A percentile compares a stretch with the other conserved stretches of the same genome.
These are phyloP conservation scores for Trifolium subterraneum DNA, from an alignment of 306 rosid genomes.

Conservation along the genomic window DNA sequence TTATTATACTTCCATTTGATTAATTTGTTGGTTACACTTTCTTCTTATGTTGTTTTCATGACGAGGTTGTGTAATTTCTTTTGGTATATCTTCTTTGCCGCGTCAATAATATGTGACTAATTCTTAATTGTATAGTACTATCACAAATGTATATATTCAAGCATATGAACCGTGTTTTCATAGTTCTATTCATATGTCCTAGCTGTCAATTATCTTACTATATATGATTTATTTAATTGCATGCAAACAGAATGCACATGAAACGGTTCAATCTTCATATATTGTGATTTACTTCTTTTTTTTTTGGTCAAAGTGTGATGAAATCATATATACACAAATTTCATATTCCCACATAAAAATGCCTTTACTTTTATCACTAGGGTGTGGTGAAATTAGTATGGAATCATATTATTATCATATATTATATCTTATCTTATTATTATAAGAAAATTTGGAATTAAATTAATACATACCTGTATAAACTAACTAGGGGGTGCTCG, in stretches of 20 bases:
- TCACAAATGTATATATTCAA: constrained; percentile 13
- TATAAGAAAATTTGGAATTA: no score
- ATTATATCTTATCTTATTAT: no score
- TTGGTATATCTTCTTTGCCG: constrained; percentile 27
- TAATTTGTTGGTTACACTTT: constrained; percentile 40
- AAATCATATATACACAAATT: constrained; percentile 8
- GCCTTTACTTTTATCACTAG: not conserved
- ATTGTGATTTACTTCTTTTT: not conserved
- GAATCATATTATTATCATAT: not conserved
- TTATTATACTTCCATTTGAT: not conserved
- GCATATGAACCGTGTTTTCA: constrained; percentile 30
- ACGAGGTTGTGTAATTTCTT: constrained; percentile 36
- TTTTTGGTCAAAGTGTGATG: no score
- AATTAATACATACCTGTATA: no score
- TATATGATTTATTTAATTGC: constrained; percentile 9
- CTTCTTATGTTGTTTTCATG: constrained; percentile 48
- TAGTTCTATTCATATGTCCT: constrained; percentile 3
- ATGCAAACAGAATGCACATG: constrained; percentile 31
- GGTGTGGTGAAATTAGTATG: not conserved
- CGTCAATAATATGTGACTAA: constrained; percentile 26
- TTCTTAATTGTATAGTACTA: constrained; percentile 23
- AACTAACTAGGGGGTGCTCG: no score
- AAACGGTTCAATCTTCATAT: not conserved
- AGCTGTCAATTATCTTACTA: constrained; percentile 40
- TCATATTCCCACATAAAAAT: not conserved